Conservation (phyloP, 345 rosid genomes). For the Dimocarpus longan region DNA sequence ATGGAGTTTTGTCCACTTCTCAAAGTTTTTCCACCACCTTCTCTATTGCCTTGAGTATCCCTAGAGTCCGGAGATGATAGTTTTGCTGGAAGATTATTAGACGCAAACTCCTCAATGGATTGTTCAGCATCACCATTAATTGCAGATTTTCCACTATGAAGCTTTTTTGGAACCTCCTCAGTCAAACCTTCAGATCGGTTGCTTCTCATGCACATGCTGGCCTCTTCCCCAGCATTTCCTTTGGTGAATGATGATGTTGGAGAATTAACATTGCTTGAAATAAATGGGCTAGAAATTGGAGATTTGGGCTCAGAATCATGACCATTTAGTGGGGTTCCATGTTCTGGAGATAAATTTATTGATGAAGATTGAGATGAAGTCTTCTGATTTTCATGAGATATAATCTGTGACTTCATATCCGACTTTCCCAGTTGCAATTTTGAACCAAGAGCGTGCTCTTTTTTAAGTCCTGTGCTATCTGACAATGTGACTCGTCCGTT, state of each 20-base stretch:
- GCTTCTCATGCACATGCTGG: constrained; percentile 16
- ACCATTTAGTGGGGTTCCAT: constrained; percentile 44
- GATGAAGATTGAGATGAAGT: constrained; percentile 50
- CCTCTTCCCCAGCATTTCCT: constrained; percentile 35
- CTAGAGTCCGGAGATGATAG: constrained; percentile 3
- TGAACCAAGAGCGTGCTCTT: constrained; percentile 29
- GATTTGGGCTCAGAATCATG: constrained; percentile 33
- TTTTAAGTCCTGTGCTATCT: constrained; percentile 28
- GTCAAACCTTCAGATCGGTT: constrained; percentile 23
- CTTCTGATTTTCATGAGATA: constrained; percentile 26
- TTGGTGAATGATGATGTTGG: constrained; percentile 27
- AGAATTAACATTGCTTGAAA: constrained; percentile 26
- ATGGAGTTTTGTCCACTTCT: constrained; percentile 18
- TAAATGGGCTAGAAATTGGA: constrained; percentile 28
- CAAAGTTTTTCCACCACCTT: constrained; percentile 20
- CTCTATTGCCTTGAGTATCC: constrained; percentile 20
- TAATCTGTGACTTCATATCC: constrained; percentile 17
- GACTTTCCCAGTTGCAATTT: constrained; percentile 32
- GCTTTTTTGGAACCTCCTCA: constrained; percentile 29
- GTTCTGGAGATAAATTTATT: constrained; percentile 48
- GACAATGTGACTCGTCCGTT: constrained; percentile 37
- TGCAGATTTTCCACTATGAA: constrained; percentile 13
- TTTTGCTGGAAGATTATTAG: constrained; percentile 6
- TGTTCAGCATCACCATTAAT: constrained; percentile 11
- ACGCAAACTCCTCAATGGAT: constrained; percentile 11